Percentiles rank a stretch among this genome's conserved stretches.
Conservation (phyloP, 306 rosid genomes). For the Prunus davidiana region DNA sequence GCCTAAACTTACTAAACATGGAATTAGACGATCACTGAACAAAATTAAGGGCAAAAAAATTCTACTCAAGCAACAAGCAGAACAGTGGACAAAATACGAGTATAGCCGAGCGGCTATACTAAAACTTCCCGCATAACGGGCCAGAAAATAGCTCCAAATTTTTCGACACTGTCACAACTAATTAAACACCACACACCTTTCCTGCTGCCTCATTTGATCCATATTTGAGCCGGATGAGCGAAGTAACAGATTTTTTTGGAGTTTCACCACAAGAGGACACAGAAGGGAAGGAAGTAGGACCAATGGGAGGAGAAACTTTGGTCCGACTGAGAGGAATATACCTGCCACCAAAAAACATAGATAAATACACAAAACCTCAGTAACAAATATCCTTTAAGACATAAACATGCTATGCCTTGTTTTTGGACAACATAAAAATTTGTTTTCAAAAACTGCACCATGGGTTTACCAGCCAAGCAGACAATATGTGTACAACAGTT, state of each 20-base stretch:
- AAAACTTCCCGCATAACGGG: background rate
- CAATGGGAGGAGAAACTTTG: constrained; percentile 40
- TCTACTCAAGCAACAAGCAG: too few species aligned
- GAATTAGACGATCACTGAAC: too few species aligned
- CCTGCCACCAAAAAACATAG: constrained; percentile 39
- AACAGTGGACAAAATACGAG: too few species aligned
- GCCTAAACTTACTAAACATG: too few species aligned
- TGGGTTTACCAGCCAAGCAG: background rate
- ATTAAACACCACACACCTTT: constrained; percentile 51
- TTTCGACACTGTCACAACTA: background rate
- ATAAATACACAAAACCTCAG: background rate
- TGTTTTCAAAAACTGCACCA: background rate
- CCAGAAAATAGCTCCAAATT: background rate
- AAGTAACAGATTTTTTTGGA: constrained; percentile 54
- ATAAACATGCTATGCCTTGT: background rate
- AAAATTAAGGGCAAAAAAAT: too few species aligned
- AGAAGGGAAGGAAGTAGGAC: constrained; percentile 62
- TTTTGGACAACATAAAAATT: background rate
- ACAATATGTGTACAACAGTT: background rate
- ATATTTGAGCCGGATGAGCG: constrained; percentile 64
- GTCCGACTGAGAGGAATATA: constrained; percentile 75
- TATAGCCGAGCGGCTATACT: too few species aligned
- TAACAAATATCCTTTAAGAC: background rate
- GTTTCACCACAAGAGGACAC: constrained; percentile 52
- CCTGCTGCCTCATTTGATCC: constrained; percentile 85